Percentiles rank a stretch among this genome's conserved stretches.
Conservation (phyloP, 2,329 filamentous ascomycete species). For the Fusarium aywerte region DNA sequence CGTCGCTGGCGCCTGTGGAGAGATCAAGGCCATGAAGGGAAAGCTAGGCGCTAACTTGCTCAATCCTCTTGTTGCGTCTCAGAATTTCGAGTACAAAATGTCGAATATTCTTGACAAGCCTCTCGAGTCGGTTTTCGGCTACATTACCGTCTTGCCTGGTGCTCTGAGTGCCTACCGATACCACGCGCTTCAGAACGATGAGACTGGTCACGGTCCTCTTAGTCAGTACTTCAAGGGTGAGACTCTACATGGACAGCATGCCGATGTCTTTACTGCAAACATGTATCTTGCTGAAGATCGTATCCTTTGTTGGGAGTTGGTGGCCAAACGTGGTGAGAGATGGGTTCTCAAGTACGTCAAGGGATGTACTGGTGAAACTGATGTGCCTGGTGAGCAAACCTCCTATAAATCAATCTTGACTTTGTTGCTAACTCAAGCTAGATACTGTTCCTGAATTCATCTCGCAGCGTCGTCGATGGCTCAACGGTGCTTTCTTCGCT, state of each 20-base stretch:
- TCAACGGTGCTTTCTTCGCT: conserved; percentile 98
- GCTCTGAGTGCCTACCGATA: conserved; percentile 96
- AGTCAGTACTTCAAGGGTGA: conserved; percentile 99
- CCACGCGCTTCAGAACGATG: conserved; percentile 95
- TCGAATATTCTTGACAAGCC: conserved; percentile 99
- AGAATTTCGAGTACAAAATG: conserved; percentile 99
- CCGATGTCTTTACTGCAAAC: conserved; percentile 97
- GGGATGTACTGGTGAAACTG: conserved; percentile 94
- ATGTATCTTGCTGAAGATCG: conserved; percentile 93
- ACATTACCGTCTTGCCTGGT: conserved; percentile 96
- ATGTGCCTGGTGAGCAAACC: conserved; percentile 82
- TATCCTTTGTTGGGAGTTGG: conserved; percentile 93
- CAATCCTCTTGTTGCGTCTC: conserved; percentile 93
- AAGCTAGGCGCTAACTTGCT: conserved; percentile 83
- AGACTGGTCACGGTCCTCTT: conserved; percentile 91
- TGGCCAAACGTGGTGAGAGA: conserved; percentile 91
- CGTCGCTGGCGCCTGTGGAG: conserved; percentile 94
- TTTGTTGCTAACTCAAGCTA: conserved; percentile 51
- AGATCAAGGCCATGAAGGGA: conserved; percentile 97
- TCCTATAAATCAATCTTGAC: background rate
- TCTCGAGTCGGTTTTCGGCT: conserved; percentile 95
- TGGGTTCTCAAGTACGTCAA: conserved; percentile 99
- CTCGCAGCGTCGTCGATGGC: conserved; percentile 94
- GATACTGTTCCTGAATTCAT: conserved; percentile 96
- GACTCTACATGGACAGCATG: conserved; percentile 93